Percentiles rank a stretch among this genome's conserved stretches.
phyloP scores from a whole-genome alignment of 1,284 basidiomycete genomes.

The Ustilago vetiveriae region DNA sequence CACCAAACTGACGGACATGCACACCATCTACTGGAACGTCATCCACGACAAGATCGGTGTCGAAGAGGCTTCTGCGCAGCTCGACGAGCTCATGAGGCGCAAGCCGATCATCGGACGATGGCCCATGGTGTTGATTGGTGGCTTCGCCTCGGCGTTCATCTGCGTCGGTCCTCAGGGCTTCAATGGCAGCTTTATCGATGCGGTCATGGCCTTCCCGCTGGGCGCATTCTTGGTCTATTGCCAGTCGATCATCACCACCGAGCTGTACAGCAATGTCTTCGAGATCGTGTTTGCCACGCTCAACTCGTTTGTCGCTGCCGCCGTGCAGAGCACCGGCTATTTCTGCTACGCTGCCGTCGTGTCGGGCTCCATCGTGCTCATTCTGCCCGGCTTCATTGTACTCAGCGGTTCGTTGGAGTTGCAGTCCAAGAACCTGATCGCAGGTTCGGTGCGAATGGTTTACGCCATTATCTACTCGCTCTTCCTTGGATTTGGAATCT shows the following conservation, averaged over 20 bases:
- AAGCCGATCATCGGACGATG: slow-evolving; percentile 62
- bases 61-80: slow-evolving; percentile 77
- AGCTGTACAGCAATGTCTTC: slow-evolving; percentile 85
- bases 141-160: slow-evolving; percentile 82
- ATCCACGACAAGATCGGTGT: slow-evolving; percentile 87
- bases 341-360: slow-evolving; percentile 89
- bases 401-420: slow-evolving; percentile 79
- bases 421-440: slow-evolving; percentile 66
- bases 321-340: slow-evolving; percentile 63
- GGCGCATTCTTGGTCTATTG: slow-evolving; percentile 75
- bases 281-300: slow-evolving; percentile 86
- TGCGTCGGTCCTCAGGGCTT: slow-evolving; percentile 68
- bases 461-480: slow-evolving; percentile 80
- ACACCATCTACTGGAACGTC: slow-evolving; percentile 84
- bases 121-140: slow-evolving; percentile 79
- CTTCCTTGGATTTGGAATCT: slow-evolving; percentile 59
- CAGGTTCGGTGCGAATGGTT: slow-evolving; percentile 78
- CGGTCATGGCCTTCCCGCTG: slow-evolving; percentile 78
- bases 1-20: slow-evolving; percentile 73
- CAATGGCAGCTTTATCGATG: slow-evolving; percentile 82
- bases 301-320: slow-evolving; percentile 77
- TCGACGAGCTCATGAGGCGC: slow-evolving; percentile 81
- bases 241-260: slow-evolving; percentile 68
- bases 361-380: slow-evolving; percentile 84
- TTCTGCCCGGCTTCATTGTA: slow-evolving; percentile 76